Evolutionary conservation across 352 stramenopile species (phyloP), one percentile per base, ranked within the genome.

Genomic region (Nannochloropsis limnetica): DNA sequence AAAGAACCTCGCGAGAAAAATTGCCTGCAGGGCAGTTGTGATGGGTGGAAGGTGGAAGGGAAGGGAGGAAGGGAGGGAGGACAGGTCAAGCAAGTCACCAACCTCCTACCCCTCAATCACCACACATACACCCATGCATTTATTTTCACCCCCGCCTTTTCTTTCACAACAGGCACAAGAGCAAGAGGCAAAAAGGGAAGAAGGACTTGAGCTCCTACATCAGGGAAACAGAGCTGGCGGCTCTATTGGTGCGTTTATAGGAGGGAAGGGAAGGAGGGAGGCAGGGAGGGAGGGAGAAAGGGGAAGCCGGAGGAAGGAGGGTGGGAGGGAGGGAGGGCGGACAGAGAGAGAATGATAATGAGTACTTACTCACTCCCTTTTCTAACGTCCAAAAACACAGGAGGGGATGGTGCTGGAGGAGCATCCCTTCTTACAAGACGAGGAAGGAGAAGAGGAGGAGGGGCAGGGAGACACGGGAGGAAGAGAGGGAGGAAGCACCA

Each of bases 371-470:
- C 37, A 49, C 37, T 49, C 17, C 1, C 17, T 49, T 49, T 1
- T 20, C 37, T 9, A 3, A 49, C 17, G 1, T 49, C 17, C 17
- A 20, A 14, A 49, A 49, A 49, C 37, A 74, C 61, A 74, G 61
- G 61, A 74, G 61, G 61, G 22, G 61, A 29, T 74, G n/a, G 61
- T 74, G 61, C 25, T 74, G 11, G n/a, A 25, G 9, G 61, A 74
- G 61, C 61, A 74, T 1, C 61, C 61, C 14, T 74, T 74, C n/a
- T 20, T 74, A 8, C 11, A 74, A 6, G 61, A 69, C 5, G 9
- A 23, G 8, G 54, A 69, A 28, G 23, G 17, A 15, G 54, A 29
- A 29, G 61, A 74, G 25, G 61, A 29, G n/a, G 61, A 25, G 11
- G 61, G 61, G 25, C n/a, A 8, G 61, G 11, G 25, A 74, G 61